These are phyloP conservation scores for Glycine soja DNA, from an alignment of 306 rosid species.

Conservation along the genomic window DNA sequence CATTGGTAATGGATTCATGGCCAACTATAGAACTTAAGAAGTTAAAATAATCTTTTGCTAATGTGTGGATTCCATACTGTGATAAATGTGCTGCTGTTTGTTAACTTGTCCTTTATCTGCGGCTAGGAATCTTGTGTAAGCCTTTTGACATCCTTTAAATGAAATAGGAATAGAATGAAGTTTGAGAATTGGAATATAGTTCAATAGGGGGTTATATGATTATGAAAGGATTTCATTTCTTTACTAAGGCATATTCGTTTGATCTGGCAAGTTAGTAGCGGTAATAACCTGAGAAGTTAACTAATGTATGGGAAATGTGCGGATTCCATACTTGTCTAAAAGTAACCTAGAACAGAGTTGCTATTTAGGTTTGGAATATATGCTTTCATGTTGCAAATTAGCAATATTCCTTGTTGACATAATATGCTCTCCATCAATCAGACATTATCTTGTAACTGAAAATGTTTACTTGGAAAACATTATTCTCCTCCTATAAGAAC, in stretches of 20 bases:
- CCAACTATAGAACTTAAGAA: constrained; percentile 5
- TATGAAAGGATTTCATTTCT: constrained; percentile 33
- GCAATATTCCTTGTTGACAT: constrained; percentile 39
- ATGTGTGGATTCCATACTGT: constrained; percentile 9
- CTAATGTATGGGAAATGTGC: constrained; percentile 26
- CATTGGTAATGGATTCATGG: constrained; percentile 12
- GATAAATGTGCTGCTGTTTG: constrained; percentile 27
- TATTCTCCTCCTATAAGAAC: constrained; percentile 23
- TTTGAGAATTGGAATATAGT: constrained; percentile 1
- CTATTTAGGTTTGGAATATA: constrained; percentile 31
- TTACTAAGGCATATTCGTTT: constrained; percentile 1
- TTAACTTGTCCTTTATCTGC: constrained; percentile 20
- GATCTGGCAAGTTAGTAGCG: constrained; percentile 7
- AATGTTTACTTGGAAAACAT: constrained; percentile 22
- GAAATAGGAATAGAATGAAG: constrained; percentile 20
- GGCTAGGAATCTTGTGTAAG: constrained; percentile 30
- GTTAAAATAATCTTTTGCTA: constrained; percentile 23
- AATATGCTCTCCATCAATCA: constrained; percentile 6
- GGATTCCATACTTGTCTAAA: constrained; percentile 10
- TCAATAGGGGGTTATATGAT: constrained; percentile 13
- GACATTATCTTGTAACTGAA: constrained; percentile 9
- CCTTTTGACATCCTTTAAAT: constrained; percentile 26
- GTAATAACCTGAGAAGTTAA: constrained; percentile 2
- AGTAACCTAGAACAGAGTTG: constrained; percentile 7
- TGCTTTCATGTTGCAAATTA: constrained; percentile 27